A percentile compares a stretch with the other conserved stretches of the same genome.
Evolutionary conservation across 768 basidiomycete species (phyloP).

Genomic region (Lactarius pseudohatsudake): DNA sequence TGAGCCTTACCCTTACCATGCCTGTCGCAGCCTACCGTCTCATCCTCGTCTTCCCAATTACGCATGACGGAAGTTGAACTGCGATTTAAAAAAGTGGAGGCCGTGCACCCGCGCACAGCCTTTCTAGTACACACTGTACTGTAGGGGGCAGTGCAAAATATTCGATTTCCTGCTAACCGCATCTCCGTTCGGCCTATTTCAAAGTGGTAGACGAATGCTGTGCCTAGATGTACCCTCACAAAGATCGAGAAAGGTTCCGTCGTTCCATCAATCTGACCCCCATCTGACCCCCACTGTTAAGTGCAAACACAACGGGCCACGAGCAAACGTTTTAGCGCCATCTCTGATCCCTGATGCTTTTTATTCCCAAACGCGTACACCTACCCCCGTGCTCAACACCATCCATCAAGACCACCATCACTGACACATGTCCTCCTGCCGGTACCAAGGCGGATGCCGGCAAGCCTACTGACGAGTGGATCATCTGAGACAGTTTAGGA

Average conservation of each 20-base stretch:
- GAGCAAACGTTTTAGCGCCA: not conserved
- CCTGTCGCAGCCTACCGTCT: not conserved
- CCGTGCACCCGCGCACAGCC: slow-evolving; percentile 11
- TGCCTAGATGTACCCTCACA: not conserved
- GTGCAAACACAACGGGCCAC: not conserved
- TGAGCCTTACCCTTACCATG: not conserved
- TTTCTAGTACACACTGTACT: not conserved
- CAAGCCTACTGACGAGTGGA: not conserved
- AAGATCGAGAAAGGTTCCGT: not conserved
- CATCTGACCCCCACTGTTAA: not conserved
- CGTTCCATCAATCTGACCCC: not conserved
- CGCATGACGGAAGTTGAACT: not conserved
- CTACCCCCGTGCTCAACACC: not conserved
- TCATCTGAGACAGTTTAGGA: too few species aligned
- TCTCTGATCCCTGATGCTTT: slow-evolving; percentile 18
- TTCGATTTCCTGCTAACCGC: not conserved
- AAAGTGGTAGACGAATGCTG: not conserved
- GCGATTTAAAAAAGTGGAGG: not conserved
- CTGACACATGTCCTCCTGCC: not conserved
- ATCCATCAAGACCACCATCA: slow-evolving; percentile 11
- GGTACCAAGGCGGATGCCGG: not conserved
- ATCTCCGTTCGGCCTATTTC: not conserved
- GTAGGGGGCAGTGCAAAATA: slow-evolving; percentile 7
- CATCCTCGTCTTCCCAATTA: not conserved
- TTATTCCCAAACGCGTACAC: not conserved